Conservation (phyloP, 169 alveolate genomes). For the Plasmodium cynomolgi region DNA sequence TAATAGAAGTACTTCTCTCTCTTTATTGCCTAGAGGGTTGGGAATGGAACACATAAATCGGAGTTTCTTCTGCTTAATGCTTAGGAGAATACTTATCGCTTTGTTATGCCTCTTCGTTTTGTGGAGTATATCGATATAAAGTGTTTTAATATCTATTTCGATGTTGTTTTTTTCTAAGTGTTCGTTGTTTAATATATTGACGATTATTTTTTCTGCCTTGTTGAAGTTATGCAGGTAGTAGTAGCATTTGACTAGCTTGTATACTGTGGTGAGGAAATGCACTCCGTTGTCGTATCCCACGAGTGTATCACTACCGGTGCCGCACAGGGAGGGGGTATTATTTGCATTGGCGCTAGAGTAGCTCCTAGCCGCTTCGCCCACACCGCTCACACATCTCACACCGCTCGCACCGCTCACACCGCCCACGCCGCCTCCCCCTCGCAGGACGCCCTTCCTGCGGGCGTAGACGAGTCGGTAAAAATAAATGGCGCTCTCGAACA, state of each 20-base stretch:
- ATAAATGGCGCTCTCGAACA: conserved; percentile 29
- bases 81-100: conserved; percentile 48
- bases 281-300: background rate
- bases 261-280: background rate
- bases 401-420: background rate
- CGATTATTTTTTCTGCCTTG: conserved; percentile 54
- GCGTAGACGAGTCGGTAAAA: conserved; percentile 14
- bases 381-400: background rate
- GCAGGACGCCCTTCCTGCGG: background rate
- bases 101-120: conserved; percentile 45
- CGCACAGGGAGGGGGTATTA: background rate
- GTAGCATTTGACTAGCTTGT: conserved; percentile 52
- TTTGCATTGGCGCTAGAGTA: no score
- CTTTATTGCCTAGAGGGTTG: conserved; percentile 62
- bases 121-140: conserved; percentile 45
- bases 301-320: background rate
- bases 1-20: conserved; percentile 40
- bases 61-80: conserved; percentile 64
- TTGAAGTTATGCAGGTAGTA: conserved; percentile 32
- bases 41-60: conserved; percentile 55
- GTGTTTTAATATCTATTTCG: conserved; percentile 56
- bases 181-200: conserved; percentile 22
- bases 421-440: background rate
- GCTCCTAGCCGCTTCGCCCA: no score
- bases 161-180: conserved; percentile 23